Evolutionary conservation across 441 rosid genomes (phyloP), one percentile per base, ranked within the genome.

Genomic region (Gossypium schwendimanii): DNA sequence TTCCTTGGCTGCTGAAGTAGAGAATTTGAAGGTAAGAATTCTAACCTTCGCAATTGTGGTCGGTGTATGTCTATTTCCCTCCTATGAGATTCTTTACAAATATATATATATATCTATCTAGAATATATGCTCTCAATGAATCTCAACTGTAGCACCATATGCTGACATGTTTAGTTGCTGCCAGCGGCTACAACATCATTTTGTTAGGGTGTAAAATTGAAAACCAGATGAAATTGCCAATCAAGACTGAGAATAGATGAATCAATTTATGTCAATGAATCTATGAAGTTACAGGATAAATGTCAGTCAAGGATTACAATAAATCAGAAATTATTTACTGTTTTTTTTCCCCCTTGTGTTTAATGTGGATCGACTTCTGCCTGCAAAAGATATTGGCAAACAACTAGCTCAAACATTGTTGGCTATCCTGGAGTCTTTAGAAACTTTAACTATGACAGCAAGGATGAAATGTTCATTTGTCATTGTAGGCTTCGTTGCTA

Each of bases 401-500:
- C 26, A 23, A 65, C 26, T 45, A 65, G 55, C 50, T 65, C 47
- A 45, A 47, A 47, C 7, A 1, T 47, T 15, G 45, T 28, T 15
- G 45, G 59, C 26, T n/a, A n/a, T 67, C 15, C 52, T 49, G 59
- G 26, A 26, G 24, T 49, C 44, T 15, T 49, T n/a, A 49, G 62
- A 53, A 74, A 10, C 63, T 79, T 74, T 57, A 74, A 60, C 73
- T 59, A 33, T 45, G 33, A 14, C 59, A 24, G 17, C 18, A 44
- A 50, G 33, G 39, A 65, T 65, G n/a, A 47, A 26, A 47, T 66
- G n/a, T 15, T 47, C 57, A n/a, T 24, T 50, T 50, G 36, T 39
- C 41, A n/a, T 4, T 80, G 68, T 84, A 96, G 99, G 90, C 82
- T 87, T 82, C 80, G 70, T 82, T 92, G 80, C 79, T 75, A 76